Percentiles rank a stretch among this genome's conserved stretches.
These are phyloP conservation scores for Apiotrichum domesticum DNA, from an alignment of 1,284 basidiomycete genomes.

Conservation along the genomic window DNA sequence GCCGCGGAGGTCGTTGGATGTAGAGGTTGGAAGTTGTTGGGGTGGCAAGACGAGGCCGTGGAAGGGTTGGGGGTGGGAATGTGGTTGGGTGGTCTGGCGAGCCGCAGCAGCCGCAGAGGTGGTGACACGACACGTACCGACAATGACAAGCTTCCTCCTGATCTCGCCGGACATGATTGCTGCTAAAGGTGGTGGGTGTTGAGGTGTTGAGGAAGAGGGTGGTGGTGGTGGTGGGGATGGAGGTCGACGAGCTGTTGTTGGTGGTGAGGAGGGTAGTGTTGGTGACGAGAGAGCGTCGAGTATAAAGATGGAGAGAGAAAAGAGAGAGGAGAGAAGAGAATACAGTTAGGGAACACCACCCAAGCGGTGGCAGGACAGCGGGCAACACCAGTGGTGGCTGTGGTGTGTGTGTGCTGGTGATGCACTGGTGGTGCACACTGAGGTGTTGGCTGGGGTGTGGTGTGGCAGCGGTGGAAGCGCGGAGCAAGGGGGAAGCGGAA, in stretches of 20 bases:
- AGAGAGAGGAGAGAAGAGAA: too few species aligned
- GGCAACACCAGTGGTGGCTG: not conserved
- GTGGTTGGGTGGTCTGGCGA: not conserved
- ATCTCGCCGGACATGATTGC: constrained; percentile 44
- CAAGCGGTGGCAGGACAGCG: too few species aligned
- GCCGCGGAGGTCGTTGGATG: too few species aligned
- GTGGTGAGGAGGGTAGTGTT: too few species aligned
- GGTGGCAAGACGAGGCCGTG: too few species aligned
- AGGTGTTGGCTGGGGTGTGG: not conserved
- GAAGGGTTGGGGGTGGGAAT: not conserved
- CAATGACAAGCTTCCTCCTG: constrained; percentile 49
- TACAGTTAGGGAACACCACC: too few species aligned
- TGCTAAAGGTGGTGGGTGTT: not conserved
- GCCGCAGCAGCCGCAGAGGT: not conserved
- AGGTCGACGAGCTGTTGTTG: not conserved
- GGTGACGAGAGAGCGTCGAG: not conserved
- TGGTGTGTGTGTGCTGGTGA: not conserved
- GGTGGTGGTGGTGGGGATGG: not conserved
- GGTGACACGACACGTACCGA: constrained; percentile 34
- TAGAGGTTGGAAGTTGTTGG: too few species aligned
- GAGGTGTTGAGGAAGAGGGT: not conserved
- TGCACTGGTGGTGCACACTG: not conserved
- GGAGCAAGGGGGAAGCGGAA: not conserved
- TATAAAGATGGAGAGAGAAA: not conserved
- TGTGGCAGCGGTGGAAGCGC: not conserved